A percentile compares a stretch with the other conserved stretches of the same genome.
These are phyloP conservation scores for Geranomyces variabilis DNA, from an alignment of 192 early-diverging fungal genomes.

Conservation along the genomic window DNA sequence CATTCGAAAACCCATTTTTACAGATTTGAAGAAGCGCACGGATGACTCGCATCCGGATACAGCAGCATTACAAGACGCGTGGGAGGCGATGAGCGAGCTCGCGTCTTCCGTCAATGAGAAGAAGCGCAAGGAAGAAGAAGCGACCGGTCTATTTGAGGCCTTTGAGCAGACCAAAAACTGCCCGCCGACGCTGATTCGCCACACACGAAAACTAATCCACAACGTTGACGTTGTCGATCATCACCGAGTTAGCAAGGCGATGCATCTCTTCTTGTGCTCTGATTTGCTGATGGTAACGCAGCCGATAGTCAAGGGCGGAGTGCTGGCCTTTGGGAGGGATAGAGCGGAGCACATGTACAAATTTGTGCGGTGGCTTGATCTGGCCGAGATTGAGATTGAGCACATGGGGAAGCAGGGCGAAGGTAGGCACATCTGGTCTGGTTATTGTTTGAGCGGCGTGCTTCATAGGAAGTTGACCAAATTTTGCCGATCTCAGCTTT, in stretches of 20 bases:
- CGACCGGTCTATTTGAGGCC: conserved; percentile 54
- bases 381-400: conserved; percentile 46
- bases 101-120: conserved; percentile 57
- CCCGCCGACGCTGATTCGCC: conserved; percentile 51
- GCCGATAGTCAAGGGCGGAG: conserved; percentile 22
- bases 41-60: conserved; percentile 54
- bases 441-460: background rate
- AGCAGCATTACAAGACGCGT: conserved; percentile 40
- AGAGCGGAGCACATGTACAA: conserved; percentile 30
- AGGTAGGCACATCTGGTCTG: conserved; percentile 2
- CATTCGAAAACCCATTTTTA: too few species aligned
- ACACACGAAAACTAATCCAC: conserved; percentile 49
- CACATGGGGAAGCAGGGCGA: conserved; percentile 32
- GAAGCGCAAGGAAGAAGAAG: conserved; percentile 55
- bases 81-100: conserved; percentile 46
- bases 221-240: conserved; percentile 49
- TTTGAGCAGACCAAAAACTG: conserved; percentile 57
- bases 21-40: conserved; percentile 56
- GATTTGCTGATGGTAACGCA: conserved; percentile 53
- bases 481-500: conserved; percentile 1
- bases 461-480: background rate
- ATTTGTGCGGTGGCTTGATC: conserved; percentile 55
- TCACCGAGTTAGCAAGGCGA: conserved; percentile 15
- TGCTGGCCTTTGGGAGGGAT: conserved; percentile 20
- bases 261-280: conserved; percentile 49